Base-by-base conservation (phyloP, 1,284 basidiomycete species). In the Pseudozyma tsukubaensis region DNA sequence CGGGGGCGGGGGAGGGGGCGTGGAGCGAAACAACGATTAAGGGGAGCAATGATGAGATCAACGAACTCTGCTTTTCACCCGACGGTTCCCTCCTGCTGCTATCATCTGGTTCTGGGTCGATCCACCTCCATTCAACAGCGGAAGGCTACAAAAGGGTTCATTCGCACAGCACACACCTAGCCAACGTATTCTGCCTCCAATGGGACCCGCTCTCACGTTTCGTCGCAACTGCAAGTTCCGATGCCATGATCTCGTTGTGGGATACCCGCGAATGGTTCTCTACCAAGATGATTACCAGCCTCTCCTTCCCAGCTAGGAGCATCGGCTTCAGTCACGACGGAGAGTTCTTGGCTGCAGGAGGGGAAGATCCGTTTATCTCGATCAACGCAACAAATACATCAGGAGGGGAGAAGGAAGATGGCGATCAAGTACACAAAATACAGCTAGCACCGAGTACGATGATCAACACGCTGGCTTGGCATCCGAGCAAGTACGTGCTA, bases 281-380 rank as follows among this genome's bases (percentile, higher is more conserved):
- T 0, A 32, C 58, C 9, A 74, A 69, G 13, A 74, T 81, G 63
- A 47, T 75, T 19, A 69, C 73, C 18, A 47, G 44, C 10, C 63
- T 78, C 10, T 39, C 62, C 2, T 76, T 69, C 43, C 78, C 80
- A 0, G 63, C 79, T 1, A 59, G 82, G 14, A 60, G 72, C 8
- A 76, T 83, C 18, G 67, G 67, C 1, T 83, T 83, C 49, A 79
- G 77, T 11, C 72, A 69, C 52, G 82, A 83, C 19, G 81, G 82
- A 2, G 82, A 83, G 45, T 66, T 82, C 24, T 48, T 83, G 0
- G 81, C 82, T 0, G 67, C 69, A 0, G 79, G 76, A 19, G 82
- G 82, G 1, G 81, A 83, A 50, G 82, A 83, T 47, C 18, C 54
- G 2, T 74, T 74, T 16, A 70, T 81, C 40, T 42, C 45, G 12